A percentile compares a stretch with the other conserved stretches of the same genome.
Conservation (phyloP, 2,329 filamentous ascomycete species). For the Aspergillus sp. region DNA sequence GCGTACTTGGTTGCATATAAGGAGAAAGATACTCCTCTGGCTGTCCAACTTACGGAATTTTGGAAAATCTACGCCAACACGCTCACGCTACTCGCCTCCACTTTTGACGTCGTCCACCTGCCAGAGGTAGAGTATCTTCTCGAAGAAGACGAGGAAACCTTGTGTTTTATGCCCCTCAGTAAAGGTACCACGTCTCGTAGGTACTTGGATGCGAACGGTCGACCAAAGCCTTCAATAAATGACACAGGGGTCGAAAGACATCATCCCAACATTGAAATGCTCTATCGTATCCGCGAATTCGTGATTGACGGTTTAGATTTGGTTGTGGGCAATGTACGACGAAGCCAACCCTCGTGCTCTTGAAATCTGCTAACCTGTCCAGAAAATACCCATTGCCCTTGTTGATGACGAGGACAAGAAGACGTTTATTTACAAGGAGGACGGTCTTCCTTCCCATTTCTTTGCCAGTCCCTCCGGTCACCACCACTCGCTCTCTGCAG, state of each 20-base stretch:
- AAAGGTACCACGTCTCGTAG: slow-evolving; percentile 50
- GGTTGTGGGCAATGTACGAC: slow-evolving; percentile 48
- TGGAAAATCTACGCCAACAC: slow-evolving; percentile 67
- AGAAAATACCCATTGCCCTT: slow-evolving; percentile 50
- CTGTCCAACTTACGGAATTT: slow-evolving; percentile 59
- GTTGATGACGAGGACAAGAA: slow-evolving; percentile 45
- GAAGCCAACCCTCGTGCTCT: slow-evolving; percentile 8
- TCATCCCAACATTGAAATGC: slow-evolving; percentile 63
- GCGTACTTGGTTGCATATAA: slow-evolving; percentile 54
- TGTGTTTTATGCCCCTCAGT: slow-evolving; percentile 64
- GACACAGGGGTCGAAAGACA: slow-evolving; percentile 53
- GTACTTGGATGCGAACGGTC: slow-evolving; percentile 49
- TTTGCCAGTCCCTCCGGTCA: slow-evolving; percentile 47
- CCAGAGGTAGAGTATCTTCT: slow-evolving; percentile 62
- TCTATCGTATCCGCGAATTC: slow-evolving; percentile 64
- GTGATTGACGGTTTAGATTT: slow-evolving; percentile 61
- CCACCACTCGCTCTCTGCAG: slow-evolving; percentile 40
- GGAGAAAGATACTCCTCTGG: slow-evolving; percentile 53
- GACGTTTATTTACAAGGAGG: slow-evolving; percentile 55
- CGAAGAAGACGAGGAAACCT: slow-evolving; percentile 66
- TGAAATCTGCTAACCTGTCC: slow-evolving; percentile 20
- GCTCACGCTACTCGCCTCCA: slow-evolving; percentile 58
- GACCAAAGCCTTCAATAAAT: slow-evolving; percentile 53
- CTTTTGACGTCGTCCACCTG: slow-evolving; percentile 59
- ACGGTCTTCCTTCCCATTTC: slow-evolving; percentile 51